Base-by-base conservation (phyloP, 1,284 basidiomycete genomes). In the Irpex lacteus region DNA sequence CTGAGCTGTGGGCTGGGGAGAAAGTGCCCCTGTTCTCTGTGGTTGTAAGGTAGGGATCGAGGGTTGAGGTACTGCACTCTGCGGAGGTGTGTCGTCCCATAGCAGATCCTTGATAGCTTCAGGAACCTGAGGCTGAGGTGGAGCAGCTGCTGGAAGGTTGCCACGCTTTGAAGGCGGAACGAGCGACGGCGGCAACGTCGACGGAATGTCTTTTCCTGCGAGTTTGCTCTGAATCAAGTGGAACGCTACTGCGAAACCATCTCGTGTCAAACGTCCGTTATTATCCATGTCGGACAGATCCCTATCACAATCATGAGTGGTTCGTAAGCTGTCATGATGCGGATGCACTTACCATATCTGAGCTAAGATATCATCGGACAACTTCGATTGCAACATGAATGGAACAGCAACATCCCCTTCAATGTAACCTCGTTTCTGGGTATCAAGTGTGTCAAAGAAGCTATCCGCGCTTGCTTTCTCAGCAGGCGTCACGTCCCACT, bases 181-280 rank as follows among this genome's bases (percentile, higher is more conserved):
- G 53, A 99, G 82, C 44, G 86, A 85, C 26, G 76, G 73, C 0
- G 96, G 95, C 15, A 99, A 82, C 26, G 80, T 76, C 0, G 81
- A 66, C 0, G 98, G 98, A 26, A 97, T 77, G 1, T 93, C 89
- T 67, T 88, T 88, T n/a, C 97, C 97, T 1, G 87, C 83, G 1
- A 98, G 80, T 74, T 91, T 95, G 70, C 85, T 85, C 75, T 95
- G 94, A 73, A 99, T 98, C 57, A 99, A 85, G 76, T 97, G 88
- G 90, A 98, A 91, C 2, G 96, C 98, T 52, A 99, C 91, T 2
- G 98, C 97, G 76, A 99, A 99, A 34, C 96, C 95, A 65, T 98
- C 97, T 61, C 90, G 86, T 21, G 90, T 95, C 50, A 99, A 83
- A 58, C 85, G 86, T 4, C 98, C 98, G 68, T 96, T 91, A 68